These are phyloP conservation scores for Biscogniauxia sp. DNA, from an alignment of 2,329 filamentous ascomycete species.

Conservation along the genomic window DNA sequence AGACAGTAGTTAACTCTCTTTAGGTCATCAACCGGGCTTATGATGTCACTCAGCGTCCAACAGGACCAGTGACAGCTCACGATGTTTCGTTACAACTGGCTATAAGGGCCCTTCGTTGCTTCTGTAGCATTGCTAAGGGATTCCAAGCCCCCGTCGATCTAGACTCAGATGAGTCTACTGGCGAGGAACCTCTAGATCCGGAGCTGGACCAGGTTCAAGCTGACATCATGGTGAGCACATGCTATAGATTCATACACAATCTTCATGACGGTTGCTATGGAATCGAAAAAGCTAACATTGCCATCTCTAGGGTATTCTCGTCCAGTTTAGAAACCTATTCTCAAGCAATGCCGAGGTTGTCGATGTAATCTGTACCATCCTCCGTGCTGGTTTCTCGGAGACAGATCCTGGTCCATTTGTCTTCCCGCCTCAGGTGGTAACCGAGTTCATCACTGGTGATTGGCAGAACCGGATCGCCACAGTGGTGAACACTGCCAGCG, in stretches of 20 bases:
- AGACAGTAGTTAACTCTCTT: constrained; percentile 20
- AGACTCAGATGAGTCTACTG: constrained; percentile 45
- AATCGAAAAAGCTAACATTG: constrained; percentile 41
- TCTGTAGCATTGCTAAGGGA: constrained; percentile 69
- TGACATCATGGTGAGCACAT: constrained; percentile 42
- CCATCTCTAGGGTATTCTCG: constrained; percentile 21
- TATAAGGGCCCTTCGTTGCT: constrained; percentile 61
- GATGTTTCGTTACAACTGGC: constrained; percentile 50
- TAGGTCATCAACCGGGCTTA: constrained; percentile 30
- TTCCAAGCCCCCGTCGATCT: constrained; percentile 69
- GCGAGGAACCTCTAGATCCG: constrained; percentile 4
- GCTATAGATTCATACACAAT: neutral
- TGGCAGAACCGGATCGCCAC: constrained; percentile 64
- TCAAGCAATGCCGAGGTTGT: constrained; percentile 63
- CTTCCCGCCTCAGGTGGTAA: constrained; percentile 64
- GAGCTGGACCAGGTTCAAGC: constrained; percentile 42
- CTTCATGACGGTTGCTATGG: constrained; percentile 51
- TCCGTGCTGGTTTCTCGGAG: constrained; percentile 75
- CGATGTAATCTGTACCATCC: constrained; percentile 68
- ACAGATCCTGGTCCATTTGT: constrained; percentile 73
- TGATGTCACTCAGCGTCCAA: constrained; percentile 25
- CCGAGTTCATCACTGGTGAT: constrained; percentile 60
- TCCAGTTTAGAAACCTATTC: constrained; percentile 50
- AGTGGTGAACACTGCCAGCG: constrained; percentile 69
- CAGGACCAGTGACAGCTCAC: constrained; percentile 23